Evolutionary conservation across 306 rosid genomes (phyloP), one percentile per base, ranked within the genome.

Genomic region (Malus orientalis): DNA sequence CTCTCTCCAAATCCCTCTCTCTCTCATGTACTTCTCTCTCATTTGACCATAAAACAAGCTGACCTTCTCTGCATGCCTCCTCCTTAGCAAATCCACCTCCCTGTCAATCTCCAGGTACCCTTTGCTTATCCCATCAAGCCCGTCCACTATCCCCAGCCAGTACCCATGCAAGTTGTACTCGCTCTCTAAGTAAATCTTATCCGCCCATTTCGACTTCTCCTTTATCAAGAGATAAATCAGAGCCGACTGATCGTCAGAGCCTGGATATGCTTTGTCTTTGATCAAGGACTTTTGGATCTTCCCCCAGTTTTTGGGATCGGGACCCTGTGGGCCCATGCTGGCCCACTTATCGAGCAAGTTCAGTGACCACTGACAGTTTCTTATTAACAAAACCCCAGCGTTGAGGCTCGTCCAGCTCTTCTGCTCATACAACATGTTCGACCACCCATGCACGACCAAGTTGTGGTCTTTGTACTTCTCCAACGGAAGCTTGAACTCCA

Each of bases 291-390:
- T 72, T 3, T 85, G 87, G 5, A 45, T 80, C 4, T 70, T 8
- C 0, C 98, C 98, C 98, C 98, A 92, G 4, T 82, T 73, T n/a
- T 87, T 79, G 72, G 89, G 89, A 0, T 89, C 72, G 0, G 96
- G 89, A 0, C 82, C 82, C 20, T 86, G 95, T 51, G 97, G 98
- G 78, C 97, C 98, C 97, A 94, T 91, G 61, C 85, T 71, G 76
- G 92, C 91, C 98, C 97, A 95, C 6, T 44, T 81, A 0, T 90
- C 90, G 60, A 92, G 84, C 61, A 95, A 84, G 38, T 90, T 96
- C 86, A 92, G 67, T 22, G 98, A 83, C 98, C 98, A 92, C 81
- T 90, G 92, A 27, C 95, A 95, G 84, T 95, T 95, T 47, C 97
- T 75, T 4, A 92, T 92, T 20, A 95, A 59, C 61, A 92, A 92